Conservation (phyloP, 495 filamentous ascomycete genomes). For the Annulohypoxylon stygium region DNA sequence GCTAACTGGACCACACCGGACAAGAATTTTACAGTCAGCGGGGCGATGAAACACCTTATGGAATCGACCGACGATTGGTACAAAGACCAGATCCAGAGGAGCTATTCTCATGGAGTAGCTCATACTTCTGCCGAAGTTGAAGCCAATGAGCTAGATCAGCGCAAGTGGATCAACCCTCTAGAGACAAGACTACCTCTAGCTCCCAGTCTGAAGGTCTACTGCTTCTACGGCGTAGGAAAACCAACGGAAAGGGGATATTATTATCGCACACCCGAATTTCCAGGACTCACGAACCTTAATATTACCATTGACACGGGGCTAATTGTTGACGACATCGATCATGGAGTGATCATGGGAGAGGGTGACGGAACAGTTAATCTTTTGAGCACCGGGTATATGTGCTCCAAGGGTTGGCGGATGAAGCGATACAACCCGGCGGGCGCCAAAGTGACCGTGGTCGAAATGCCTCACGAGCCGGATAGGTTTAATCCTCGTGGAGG, state of each 20-base stretch:
- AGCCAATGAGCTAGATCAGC: constrained; percentile 81
- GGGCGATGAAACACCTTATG: constrained; percentile 82
- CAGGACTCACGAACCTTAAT: constrained; percentile 73
- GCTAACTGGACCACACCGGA: constrained; percentile 66
- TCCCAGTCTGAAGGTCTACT: constrained; percentile 94
- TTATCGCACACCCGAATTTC: constrained; percentile 80
- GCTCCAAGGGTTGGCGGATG: constrained; percentile 91
- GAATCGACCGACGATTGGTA: constrained; percentile 89
- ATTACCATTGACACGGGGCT: constrained; percentile 89
- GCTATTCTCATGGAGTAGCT: constrained; percentile 91
- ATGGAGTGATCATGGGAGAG: constrained; percentile 91
- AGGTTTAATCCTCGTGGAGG: constrained; percentile 91
- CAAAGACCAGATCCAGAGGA: constrained; percentile 71
- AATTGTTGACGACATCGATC: constrained; percentile 78
- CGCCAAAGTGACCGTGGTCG: constrained; percentile 82
- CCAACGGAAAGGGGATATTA: constrained; percentile 92
- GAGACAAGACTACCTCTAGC: constrained; percentile 90
- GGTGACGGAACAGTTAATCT: constrained; percentile 95
- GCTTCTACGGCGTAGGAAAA: constrained; percentile 96
- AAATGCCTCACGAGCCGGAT: constrained; percentile 97
- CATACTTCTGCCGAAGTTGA: constrained; percentile 85
- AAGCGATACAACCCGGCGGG: constrained; percentile 93
- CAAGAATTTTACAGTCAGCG: constrained; percentile 82
- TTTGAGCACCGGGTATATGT: constrained; percentile 94
- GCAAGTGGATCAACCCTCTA: constrained; percentile 95